Evolutionary conservation across 1,284 basidiomycete species (phyloP).

Genomic region (Filobasidium uniguttulatum): DNA sequence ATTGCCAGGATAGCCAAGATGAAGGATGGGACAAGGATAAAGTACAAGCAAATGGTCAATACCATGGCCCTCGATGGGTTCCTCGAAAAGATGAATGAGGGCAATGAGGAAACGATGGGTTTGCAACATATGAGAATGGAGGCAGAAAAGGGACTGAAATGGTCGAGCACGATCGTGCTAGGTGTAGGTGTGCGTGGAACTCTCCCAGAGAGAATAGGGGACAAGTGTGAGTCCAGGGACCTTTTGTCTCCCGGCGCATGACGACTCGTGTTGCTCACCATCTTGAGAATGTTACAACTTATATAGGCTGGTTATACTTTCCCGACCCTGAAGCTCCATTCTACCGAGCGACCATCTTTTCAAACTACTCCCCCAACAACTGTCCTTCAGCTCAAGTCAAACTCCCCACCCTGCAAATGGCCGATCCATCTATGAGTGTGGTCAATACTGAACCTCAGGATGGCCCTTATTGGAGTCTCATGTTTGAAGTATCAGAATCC

Average conservation of each 20-base stretch:
- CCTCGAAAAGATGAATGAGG: slow-evolving; percentile 29
- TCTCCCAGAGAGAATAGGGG: slow-evolving; percentile 41
- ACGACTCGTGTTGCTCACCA: too few species aligned
- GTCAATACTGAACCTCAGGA: slow-evolving; percentile 30
- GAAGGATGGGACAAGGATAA: slow-evolving; percentile 36
- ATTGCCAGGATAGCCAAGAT: slow-evolving; percentile 36
- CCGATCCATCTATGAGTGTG: slow-evolving; percentile 35
- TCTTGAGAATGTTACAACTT: neutral
- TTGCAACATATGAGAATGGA: slow-evolving; percentile 31
- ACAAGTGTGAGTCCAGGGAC: slow-evolving; percentile 43
- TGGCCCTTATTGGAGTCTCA: slow-evolving; percentile 41
- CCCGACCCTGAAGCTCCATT: slow-evolving; percentile 43
- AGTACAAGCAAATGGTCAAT: slow-evolving; percentile 40
- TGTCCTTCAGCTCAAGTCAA: slow-evolving; percentile 35
- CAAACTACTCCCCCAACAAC: slow-evolving; percentile 44
- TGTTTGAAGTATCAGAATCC: slow-evolving; percentile 44
- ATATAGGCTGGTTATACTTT: slow-evolving; percentile 31
- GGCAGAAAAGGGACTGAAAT: slow-evolving; percentile 38
- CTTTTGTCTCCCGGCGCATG: slow-evolving; percentile 43
- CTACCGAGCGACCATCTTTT: slow-evolving; percentile 45
- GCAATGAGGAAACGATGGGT: slow-evolving; percentile 5
- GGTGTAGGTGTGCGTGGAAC: slow-evolving; percentile 42
- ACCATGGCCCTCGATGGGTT: slow-evolving; percentile 41
- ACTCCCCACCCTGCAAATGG: slow-evolving; percentile 40
- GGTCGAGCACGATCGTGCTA: slow-evolving; percentile 42